Evolutionary conservation across 2,329 filamentous ascomycete genomes (phyloP).

Genomic region (Fusarium hainanense): DNA sequence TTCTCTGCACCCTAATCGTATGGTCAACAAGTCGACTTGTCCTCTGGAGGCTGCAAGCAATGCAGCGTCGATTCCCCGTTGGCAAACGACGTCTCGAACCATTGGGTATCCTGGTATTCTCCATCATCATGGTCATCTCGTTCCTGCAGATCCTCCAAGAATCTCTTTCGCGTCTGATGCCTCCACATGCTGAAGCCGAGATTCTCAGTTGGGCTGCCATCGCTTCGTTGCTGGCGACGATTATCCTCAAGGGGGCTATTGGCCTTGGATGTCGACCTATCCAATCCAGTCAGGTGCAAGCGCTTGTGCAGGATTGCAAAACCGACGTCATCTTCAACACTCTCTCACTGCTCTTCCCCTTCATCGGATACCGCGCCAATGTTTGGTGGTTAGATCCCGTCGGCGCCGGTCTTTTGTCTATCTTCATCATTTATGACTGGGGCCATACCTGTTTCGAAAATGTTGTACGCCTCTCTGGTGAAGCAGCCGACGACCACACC

Average conservation of each 20-base stretch:
- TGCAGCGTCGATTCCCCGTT: slow-evolving; percentile 76
- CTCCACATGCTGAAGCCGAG: slow-evolving; percentile 63
- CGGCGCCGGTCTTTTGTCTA: slow-evolving; percentile 70
- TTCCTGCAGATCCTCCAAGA: slow-evolving; percentile 81
- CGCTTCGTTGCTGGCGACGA: slow-evolving; percentile 73
- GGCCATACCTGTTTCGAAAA: slow-evolving; percentile 60
- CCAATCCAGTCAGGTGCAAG: slow-evolving; percentile 84
- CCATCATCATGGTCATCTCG: slow-evolving; percentile 84
- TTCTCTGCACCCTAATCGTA: slow-evolving; percentile 82
- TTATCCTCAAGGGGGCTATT: slow-evolving; percentile 82
- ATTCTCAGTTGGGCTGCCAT: slow-evolving; percentile 46
- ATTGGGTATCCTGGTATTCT: slow-evolving; percentile 81
- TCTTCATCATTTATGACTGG: slow-evolving; percentile 78
- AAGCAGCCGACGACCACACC: slow-evolving; percentile 47
- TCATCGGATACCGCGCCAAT: slow-evolving; percentile 68
- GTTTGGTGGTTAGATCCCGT: slow-evolving; percentile 75
- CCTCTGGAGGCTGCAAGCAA: slow-evolving; percentile 59
- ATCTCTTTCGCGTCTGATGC: slow-evolving; percentile 70
- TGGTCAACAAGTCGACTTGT: slow-evolving; percentile 80
- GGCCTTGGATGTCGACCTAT: slow-evolving; percentile 86
- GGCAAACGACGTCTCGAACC: slow-evolving; percentile 77
- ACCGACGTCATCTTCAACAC: slow-evolving; percentile 89
- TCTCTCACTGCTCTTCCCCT: slow-evolving; percentile 86
- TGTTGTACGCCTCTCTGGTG: slow-evolving; percentile 48
- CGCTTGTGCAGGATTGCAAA: slow-evolving; percentile 60